Evolutionary conservation across 2,329 filamentous ascomycete species (phyloP).

Genomic region (Ophiocordyceps polyrhachis-furcata): DNA sequence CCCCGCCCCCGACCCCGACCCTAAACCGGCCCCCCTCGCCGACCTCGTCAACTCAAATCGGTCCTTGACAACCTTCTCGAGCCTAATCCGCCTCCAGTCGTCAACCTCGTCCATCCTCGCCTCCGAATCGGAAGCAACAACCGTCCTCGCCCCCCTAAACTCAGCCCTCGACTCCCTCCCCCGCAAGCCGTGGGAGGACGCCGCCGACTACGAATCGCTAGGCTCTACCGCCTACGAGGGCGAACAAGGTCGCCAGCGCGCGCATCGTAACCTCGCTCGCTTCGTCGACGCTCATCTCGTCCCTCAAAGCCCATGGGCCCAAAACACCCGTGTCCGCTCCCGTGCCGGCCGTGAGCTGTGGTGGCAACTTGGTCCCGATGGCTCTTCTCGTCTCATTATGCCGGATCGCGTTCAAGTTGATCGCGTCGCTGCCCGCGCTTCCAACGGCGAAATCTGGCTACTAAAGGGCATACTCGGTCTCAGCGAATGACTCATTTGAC

Average conservation of each 20-base stretch:
- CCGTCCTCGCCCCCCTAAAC: slow-evolving; percentile 77
- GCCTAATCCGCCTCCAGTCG: slow-evolving; percentile 58
- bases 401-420: slow-evolving; percentile 66
- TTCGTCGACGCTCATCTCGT: slow-evolving; percentile 84
- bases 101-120: slow-evolving; percentile 38
- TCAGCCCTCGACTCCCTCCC: slow-evolving; percentile 59
- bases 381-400: slow-evolving; percentile 47
- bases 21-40: slow-evolving; percentile 44
- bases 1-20: slow-evolving; percentile 4
- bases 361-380: slow-evolving; percentile 55
- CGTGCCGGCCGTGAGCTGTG: slow-evolving; percentile 48
- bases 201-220: slow-evolving; percentile 48
- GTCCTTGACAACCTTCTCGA: slow-evolving; percentile 68
- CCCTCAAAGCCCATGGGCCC: slow-evolving; percentile 53
- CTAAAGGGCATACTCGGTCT: slow-evolving; percentile 32
- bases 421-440: slow-evolving; percentile 53
- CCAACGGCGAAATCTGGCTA: slow-evolving; percentile 82
- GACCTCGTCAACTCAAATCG: slow-evolving; percentile 71
- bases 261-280: slow-evolving; percentile 52
- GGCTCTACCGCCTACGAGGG: slow-evolving; percentile 62
- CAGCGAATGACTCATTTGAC: not conserved
- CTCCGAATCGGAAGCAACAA: slow-evolving; percentile 45
- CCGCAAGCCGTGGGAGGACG: slow-evolving; percentile 72
- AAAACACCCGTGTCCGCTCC: slow-evolving; percentile 46
- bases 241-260: slow-evolving; percentile 53